phyloP scores from a whole-genome alignment of 176 grass and related monocot species.

The Musa schizocarpa region DNA sequence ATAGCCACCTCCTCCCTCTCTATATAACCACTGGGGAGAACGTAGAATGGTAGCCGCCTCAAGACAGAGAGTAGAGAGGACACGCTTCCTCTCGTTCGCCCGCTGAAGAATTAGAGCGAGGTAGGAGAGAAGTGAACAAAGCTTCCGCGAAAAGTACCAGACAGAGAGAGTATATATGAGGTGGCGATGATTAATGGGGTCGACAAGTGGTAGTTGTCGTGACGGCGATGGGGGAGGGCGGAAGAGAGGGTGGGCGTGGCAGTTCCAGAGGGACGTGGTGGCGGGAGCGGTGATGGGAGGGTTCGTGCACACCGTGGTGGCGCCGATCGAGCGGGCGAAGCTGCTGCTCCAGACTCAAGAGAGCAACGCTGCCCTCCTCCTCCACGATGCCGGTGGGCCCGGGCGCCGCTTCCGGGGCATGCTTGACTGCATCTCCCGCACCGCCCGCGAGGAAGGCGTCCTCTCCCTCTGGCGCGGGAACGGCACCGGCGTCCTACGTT shows the following conservation, averaged over 20 bases:
- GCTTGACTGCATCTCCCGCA: constrained; percentile 78
- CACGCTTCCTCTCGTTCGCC: not conserved
- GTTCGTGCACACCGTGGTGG: constrained; percentile 92
- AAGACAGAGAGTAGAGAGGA: not conserved
- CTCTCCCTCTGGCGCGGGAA: constrained; percentile 96
- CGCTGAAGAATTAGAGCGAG: not conserved
- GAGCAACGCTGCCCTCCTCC: constrained; percentile 80
- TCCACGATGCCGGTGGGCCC: not conserved
- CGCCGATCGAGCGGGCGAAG: constrained; percentile 94
- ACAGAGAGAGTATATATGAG: not conserved
- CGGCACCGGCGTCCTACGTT: constrained; percentile 83
- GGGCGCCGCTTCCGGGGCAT: constrained; percentile 64
- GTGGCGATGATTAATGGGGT: not conserved
- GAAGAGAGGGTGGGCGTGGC: constrained; percentile 37
- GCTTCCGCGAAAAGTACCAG: too few species aligned
- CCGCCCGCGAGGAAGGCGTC: constrained; percentile 70
- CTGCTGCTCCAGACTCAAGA: constrained; percentile 98
- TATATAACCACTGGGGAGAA: not conserved
- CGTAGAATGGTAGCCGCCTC: too few species aligned
- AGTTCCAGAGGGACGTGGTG: constrained; percentile 87
- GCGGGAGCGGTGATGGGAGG: constrained; percentile 93
- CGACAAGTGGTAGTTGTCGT: not conserved
- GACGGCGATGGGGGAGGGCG: not conserved
- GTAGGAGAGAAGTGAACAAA: not conserved
- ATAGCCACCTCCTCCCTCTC: not conserved